Evolutionary conservation across 2,329 filamentous ascomycete genomes (phyloP).

Genomic region (Sordariomycetes sp.): DNA sequence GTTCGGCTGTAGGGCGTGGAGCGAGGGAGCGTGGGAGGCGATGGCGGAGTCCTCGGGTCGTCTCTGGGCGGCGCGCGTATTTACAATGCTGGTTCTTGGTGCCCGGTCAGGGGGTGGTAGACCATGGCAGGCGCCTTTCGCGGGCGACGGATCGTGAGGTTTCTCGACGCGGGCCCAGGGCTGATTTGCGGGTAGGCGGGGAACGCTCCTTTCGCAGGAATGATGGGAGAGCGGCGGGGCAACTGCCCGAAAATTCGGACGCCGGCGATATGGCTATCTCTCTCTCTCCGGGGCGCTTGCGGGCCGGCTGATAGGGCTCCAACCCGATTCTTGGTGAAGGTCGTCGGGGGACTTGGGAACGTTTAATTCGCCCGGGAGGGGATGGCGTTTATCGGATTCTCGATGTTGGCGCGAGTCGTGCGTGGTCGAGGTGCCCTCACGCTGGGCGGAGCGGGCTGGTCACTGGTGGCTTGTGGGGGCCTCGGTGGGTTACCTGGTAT

Average conservation of each 20-base stretch:
- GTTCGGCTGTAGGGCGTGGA: background rate
- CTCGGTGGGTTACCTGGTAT: background rate
- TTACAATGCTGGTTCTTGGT: background rate
- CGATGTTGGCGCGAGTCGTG: background rate
- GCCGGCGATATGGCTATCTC: too few relatives aligned
- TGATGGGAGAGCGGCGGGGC: too few relatives aligned
- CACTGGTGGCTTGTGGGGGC: background rate
- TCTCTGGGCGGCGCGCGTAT: background rate
- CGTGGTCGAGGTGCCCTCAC: background rate
- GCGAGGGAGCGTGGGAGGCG: background rate
- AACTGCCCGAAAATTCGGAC: too few relatives aligned
- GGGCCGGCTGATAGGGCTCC: too few relatives aligned
- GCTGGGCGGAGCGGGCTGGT: background rate
- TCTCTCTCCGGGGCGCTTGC: too few relatives aligned
- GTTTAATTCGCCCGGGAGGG: background rate
- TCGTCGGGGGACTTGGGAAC: background rate
- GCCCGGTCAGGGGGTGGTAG: background rate
- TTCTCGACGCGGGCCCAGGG: background rate
- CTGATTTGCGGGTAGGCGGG: background rate
- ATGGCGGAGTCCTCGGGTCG: background rate
- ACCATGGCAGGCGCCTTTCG: background rate
- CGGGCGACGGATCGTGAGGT: background rate
- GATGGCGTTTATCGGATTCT: background rate
- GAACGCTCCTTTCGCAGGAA: too few relatives aligned
- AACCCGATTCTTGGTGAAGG: background rate